Evolutionary conservation across 1,284 basidiomycete species (phyloP).

Genomic region (Papiliotrema nemorosa): DNA sequence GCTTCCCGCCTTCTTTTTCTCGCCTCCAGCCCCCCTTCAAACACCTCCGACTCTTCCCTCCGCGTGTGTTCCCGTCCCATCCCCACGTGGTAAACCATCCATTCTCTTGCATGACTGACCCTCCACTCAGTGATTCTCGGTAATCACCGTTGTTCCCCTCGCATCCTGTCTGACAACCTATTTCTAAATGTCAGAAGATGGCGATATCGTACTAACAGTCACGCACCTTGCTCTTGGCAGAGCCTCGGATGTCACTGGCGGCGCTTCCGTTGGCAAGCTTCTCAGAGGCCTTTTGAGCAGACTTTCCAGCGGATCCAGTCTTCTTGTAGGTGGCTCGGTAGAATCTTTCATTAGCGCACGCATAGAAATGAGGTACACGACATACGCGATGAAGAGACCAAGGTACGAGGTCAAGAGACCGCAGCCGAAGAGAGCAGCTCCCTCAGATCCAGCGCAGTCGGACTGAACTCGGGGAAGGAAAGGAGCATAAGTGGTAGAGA

Average conservation of each 20-base stretch:
- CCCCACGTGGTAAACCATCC: background rate
- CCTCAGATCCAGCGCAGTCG: constrained; percentile 84
- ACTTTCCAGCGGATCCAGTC: constrained; percentile 26
- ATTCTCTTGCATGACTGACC: background rate
- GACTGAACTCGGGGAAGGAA: constrained; percentile 66
- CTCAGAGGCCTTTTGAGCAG: constrained; percentile 21
- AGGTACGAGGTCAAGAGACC: constrained; percentile 83
- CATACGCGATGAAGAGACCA: constrained; percentile 69
- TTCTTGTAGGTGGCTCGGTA: constrained; percentile 51
- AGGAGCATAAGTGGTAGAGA: constrained; percentile 62
- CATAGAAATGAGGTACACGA: background rate
- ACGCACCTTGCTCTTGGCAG: constrained; percentile 21
- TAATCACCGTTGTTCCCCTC: constrained; percentile 28
- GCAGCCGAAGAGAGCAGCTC: constrained; percentile 85
- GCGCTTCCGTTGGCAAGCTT: constrained; percentile 21
- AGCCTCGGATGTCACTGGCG: constrained; percentile 6
- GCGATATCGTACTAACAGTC: constrained; percentile 28
- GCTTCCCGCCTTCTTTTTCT: no score
- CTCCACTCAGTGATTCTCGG: constrained; percentile 20
- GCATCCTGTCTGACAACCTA: constrained; percentile 33
- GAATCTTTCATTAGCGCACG: constrained; percentile 36
- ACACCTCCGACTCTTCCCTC: background rate
- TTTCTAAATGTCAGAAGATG: constrained; percentile 20
- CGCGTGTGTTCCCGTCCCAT: background rate
- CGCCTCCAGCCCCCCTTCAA: background rate